phyloP scores from a whole-genome alignment of 2,329 filamentous ascomycete genomes.

The Xylaria multiplex region DNA sequence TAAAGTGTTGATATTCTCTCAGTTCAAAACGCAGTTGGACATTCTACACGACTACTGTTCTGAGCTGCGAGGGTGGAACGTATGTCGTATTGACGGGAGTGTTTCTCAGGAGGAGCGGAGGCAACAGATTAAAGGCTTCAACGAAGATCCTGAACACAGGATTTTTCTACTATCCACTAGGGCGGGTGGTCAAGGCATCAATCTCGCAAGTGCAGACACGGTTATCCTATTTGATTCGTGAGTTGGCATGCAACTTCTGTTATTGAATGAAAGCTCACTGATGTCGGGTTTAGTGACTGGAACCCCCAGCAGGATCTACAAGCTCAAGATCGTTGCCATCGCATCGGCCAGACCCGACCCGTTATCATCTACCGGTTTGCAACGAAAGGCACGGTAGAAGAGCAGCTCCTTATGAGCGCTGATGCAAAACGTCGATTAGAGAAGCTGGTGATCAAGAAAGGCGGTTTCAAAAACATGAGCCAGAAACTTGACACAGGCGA shows the following conservation, averaged over 20 bases:
- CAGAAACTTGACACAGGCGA: constrained; percentile 66
- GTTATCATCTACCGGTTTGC: constrained; percentile 95
- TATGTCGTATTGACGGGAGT: constrained; percentile 90
- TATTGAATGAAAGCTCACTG: constrained; percentile 11
- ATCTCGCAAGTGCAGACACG: constrained; percentile 89
- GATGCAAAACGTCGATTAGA: constrained; percentile 92
- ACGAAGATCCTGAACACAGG: constrained; percentile 70
- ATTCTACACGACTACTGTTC: constrained; percentile 87
- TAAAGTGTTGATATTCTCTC: constrained; percentile 95
- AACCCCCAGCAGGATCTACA: constrained; percentile 98
- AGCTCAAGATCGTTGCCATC: constrained; percentile 92
- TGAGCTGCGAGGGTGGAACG: constrained; percentile 79
- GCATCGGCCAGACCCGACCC: constrained; percentile 91
- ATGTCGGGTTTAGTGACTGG: constrained; percentile 68
- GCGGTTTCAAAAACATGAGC: constrained; percentile 77
- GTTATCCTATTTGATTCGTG: constrained; percentile 86
- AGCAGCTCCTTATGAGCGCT: constrained; percentile 84
- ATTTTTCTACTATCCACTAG: constrained; percentile 90
- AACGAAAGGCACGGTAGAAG: constrained; percentile 92
- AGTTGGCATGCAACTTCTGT: constrained; percentile 8
- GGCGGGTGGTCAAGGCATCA: constrained; percentile 95
- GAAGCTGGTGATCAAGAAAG: constrained; percentile 95
- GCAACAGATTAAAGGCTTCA: constrained; percentile 78
- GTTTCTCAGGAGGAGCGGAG: constrained; percentile 79
- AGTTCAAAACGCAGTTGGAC: constrained; percentile 94